These are phyloP conservation scores for Boechera retrofracta DNA, from an alignment of 345 rosid genomes.

Conservation along the genomic window DNA sequence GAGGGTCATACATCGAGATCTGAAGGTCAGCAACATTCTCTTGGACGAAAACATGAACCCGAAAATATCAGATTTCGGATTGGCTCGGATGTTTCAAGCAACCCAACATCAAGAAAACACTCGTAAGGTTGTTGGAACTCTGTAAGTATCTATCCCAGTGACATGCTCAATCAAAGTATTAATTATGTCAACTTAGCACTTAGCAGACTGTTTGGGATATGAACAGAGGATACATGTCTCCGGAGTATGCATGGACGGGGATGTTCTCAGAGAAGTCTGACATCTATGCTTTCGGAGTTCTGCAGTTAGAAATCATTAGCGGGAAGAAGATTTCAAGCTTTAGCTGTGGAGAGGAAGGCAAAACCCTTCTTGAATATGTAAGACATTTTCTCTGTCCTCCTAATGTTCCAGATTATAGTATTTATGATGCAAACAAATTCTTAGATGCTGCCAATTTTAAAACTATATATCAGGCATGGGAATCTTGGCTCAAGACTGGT, in stretches of 20 bases:
- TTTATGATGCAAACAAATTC: background rate
- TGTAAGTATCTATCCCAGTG: constrained; percentile 7
- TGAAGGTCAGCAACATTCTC: constrained; percentile 29
- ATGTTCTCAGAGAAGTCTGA: constrained; percentile 54
- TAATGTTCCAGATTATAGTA: no score
- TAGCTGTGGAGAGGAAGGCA: constrained; percentile 16
- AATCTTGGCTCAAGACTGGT: constrained; percentile 10
- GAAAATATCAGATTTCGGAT: constrained; percentile 27
- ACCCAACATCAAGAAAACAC: constrained; percentile 28
- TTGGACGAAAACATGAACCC: constrained; percentile 22
- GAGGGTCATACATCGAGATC: constrained; percentile 24
- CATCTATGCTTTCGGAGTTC: constrained; percentile 52
- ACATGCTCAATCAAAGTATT: background rate
- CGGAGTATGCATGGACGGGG: constrained; percentile 53
- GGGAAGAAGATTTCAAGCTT: constrained; percentile 30
- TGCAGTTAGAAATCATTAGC: constrained; percentile 28
- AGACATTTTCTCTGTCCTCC: background rate
- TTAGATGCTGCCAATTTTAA: background rate
- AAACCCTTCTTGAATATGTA: constrained; percentile 32
- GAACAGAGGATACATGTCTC: constrained; percentile 47
- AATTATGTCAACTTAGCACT: background rate
- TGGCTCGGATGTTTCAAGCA: constrained; percentile 28
- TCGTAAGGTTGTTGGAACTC: constrained; percentile 24
- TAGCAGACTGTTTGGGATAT: constrained; percentile 7
- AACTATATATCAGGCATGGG: constrained; percentile 22